Percentiles rank a stretch among this genome's conserved stretches.
Conservation (phyloP, 345 rosid species). For the Citrus trifoliata region DNA sequence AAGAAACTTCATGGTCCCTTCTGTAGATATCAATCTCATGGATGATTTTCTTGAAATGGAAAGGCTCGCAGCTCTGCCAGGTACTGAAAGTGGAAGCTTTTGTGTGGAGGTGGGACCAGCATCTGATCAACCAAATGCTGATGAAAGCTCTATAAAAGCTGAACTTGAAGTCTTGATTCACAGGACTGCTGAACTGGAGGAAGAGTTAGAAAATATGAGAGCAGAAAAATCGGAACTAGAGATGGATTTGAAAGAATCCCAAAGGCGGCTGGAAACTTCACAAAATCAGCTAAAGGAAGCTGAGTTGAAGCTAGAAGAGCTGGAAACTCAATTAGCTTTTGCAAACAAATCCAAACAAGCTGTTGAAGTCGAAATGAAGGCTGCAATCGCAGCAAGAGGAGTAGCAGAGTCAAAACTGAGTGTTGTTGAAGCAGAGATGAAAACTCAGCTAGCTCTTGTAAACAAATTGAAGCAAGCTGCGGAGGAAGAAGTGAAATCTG, state of each 20-base stretch:
- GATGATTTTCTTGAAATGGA: conserved; percentile 98
- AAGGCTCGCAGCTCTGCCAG: conserved; percentile 62
- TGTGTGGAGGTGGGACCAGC: conserved; percentile 23
- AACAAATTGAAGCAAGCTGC: conserved; percentile 45
- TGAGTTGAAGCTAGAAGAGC: conserved; percentile 39
- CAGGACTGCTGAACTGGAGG: conserved; percentile 59
- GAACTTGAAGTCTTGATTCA: conserved; percentile 47
- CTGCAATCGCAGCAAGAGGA: conserved; percentile 40
- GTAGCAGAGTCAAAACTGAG: conserved; percentile 49
- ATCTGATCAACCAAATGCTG: conserved; percentile 30
- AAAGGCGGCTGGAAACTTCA: conserved; percentile 42
- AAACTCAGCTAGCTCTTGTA: conserved; percentile 35
- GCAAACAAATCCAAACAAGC: conserved; percentile 47
- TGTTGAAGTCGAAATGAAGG: conserved; percentile 41
- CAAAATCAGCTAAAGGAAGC: conserved; percentile 40
- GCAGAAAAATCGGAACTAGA: conserved; percentile 53
- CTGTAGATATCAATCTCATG: conserved; percentile 66
- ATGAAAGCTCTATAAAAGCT: conserved; percentile 31
- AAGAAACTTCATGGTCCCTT: conserved; percentile 37
- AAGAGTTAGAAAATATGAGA: conserved; percentile 48
- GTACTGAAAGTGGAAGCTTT: conserved; percentile 38
- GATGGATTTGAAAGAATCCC: conserved; percentile 44
- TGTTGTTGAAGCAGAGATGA: conserved; percentile 46
- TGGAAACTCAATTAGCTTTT: conserved; percentile 36
- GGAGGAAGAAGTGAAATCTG: conserved; percentile 43